Evolutionary conservation across 148 eudicot species (phyloP).

Genomic region (Rhododendron ferrugineum): DNA sequence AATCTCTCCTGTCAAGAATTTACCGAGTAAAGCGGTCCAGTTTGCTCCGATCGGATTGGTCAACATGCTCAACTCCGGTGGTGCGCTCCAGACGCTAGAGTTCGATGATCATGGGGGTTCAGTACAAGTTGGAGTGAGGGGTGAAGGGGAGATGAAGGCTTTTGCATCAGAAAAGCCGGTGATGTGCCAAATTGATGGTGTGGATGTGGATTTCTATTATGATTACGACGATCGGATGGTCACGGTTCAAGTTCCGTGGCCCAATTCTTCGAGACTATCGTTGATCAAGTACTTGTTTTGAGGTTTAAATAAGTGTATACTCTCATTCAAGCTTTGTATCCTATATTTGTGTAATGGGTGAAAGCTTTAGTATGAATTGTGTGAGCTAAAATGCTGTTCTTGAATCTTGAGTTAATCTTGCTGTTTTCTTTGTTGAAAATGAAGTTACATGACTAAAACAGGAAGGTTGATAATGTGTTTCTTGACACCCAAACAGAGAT

Average conservation of each 20-base stretch:
- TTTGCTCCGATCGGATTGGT: conserved; percentile 29
- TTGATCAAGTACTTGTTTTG: conserved; percentile 35
- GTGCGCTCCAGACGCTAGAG: conserved; percentile 21
- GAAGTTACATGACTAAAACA: neutral
- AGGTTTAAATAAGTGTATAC: neutral
- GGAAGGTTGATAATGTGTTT: neutral
- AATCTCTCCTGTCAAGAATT: conserved; percentile 8
- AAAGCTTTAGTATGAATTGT: neutral
- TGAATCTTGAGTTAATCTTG: neutral
- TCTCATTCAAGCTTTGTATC: conserved; percentile 42
- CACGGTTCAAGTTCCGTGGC: conserved; percentile 39
- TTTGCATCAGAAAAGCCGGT: conserved; percentile 34
- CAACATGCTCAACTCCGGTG: conserved; percentile 44
- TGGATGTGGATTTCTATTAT: conserved; percentile 27
- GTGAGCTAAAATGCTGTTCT: neutral
- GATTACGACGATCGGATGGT: conserved; percentile 26
- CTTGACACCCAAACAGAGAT: neutral
- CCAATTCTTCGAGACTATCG: conserved; percentile 17
- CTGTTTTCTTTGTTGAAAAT: neutral
- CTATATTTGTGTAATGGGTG: neutral
- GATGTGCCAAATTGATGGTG: conserved; percentile 27
- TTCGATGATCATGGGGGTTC: neutral
- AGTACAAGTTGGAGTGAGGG: conserved; percentile 8
- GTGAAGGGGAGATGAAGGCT: conserved; percentile 36
- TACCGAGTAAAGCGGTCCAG: neutral